Evolutionary conservation across 345 rosid genomes (phyloP).

Genomic region (Schrenkiella parvula): DNA sequence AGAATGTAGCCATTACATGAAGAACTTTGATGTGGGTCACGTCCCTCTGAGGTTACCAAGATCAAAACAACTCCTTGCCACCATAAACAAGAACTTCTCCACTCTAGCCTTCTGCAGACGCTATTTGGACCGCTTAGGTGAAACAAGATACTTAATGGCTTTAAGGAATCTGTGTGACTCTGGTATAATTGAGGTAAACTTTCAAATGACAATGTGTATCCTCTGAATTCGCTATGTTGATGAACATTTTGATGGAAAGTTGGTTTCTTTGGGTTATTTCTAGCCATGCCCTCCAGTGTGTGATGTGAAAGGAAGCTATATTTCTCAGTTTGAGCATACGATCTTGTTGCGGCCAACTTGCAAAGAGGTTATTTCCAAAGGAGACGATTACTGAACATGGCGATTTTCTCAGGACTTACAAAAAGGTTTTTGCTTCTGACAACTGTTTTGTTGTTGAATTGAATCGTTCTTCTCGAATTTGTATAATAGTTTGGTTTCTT

Average conservation of each 20-base stretch:
- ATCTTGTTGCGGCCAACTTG: conserved; percentile 87
- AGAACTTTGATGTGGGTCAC: conserved; percentile 73
- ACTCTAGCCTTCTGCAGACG: conserved; percentile 91
- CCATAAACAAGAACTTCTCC: conserved; percentile 89
- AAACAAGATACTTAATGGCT: conserved; percentile 91
- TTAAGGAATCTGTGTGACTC: conserved; percentile 85
- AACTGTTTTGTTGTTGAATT: not conserved
- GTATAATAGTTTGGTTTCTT: not conserved
- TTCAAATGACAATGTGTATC: not conserved
- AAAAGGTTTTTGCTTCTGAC: not conserved
- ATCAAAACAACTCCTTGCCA: conserved; percentile 88
- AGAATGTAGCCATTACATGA: conserved; percentile 96
- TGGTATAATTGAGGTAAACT: conserved; percentile 73
- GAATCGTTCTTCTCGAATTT: not conserved
- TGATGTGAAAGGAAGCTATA: conserved; percentile 81
- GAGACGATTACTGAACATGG: conserved; percentile 60
- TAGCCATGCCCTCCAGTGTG: conserved; percentile 89
- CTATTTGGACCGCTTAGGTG: conserved; percentile 86
- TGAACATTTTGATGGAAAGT: not conserved
- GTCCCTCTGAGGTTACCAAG: conserved; percentile 78
- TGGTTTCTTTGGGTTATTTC: not conserved
- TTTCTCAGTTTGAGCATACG: conserved; percentile 95
- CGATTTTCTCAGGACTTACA: not conserved
- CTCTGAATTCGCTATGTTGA: not conserved
- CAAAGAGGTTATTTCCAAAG: conserved; percentile 88